phyloP scores from a whole-genome alignment of 192 early-diverging fungal species.

The Blastocladiella britannica region DNA sequence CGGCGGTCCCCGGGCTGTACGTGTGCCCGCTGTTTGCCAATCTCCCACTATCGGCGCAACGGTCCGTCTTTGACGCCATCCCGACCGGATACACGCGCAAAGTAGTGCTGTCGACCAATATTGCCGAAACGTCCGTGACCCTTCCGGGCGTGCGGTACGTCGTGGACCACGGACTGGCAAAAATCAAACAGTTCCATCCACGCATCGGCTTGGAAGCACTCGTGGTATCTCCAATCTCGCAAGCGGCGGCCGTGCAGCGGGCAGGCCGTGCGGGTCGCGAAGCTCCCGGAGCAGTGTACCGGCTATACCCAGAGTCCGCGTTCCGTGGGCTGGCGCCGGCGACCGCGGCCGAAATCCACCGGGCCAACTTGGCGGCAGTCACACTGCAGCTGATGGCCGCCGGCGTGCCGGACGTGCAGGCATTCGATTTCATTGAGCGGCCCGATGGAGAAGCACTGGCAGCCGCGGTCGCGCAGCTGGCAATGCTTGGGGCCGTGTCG shows the following conservation, averaged over 20 bases:
- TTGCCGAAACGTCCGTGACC: conserved; percentile 95
- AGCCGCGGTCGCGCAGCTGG: conserved; percentile 71
- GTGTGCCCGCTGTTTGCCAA: conserved; percentile 85
- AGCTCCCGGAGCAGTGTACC: conserved; percentile 72
- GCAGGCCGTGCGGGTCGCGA: conserved; percentile 92
- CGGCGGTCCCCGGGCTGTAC: conserved; percentile 40
- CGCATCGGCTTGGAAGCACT: conserved; percentile 79
- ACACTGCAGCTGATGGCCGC: conserved; percentile 76
- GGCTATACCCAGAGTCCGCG: conserved; percentile 72
- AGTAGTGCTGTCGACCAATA: conserved; percentile 86
- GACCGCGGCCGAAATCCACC: conserved; percentile 79
- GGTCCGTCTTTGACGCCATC: conserved; percentile 68
- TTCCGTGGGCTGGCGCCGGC: conserved; percentile 55
- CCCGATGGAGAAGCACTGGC: conserved; percentile 53
- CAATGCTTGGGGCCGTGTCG: conserved; percentile 67
- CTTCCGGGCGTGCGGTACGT: conserved; percentile 88
- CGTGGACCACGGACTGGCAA: conserved; percentile 79
- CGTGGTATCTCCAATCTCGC: conserved; percentile 66
- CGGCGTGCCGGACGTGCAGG: conserved; percentile 67
- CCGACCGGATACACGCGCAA: conserved; percentile 73
- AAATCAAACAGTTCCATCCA: conserved; percentile 72
- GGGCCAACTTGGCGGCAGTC: conserved; percentile 71
- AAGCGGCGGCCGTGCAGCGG: conserved; percentile 76
- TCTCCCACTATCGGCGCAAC: conserved; percentile 69
- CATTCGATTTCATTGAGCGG: conserved; percentile 89